Evolutionary conservation across 257 asterid species (phyloP).

Genomic region (Fraxinus excelsior): DNA sequence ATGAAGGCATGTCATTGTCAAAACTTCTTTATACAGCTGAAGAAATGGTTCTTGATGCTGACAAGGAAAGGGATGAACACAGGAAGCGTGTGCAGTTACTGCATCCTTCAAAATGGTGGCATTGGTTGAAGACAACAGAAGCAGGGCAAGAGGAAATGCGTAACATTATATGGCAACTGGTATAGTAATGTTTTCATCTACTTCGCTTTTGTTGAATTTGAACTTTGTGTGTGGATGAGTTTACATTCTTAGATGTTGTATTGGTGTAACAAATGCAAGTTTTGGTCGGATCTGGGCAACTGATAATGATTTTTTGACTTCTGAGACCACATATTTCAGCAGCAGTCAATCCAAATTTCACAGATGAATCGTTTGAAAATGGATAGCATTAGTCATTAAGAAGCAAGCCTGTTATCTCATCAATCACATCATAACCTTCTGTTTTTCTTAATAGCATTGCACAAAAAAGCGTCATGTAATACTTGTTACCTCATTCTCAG

Average conservation of each 20-base stretch:
- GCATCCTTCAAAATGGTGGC: constrained; percentile 99
- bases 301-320: no score
- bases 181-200: constrained; percentile 35
- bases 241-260: constrained; percentile 18
- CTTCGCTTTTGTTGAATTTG: constrained; percentile 2
- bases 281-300: not conserved
- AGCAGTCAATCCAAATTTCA: not conserved
- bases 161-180: constrained; percentile 84
- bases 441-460: not conserved
- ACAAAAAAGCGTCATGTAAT: constrained; percentile 25
- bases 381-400: not conserved
- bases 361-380: not conserved
- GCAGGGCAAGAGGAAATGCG: constrained; percentile 91
- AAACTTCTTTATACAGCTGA: constrained; percentile 88
- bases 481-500: constrained; percentile 45
- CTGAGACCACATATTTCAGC: not conserved
- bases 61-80: constrained; percentile 52
- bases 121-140: constrained; percentile 87
- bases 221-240: not conserved
- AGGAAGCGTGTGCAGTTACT: constrained; percentile 76
- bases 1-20: constrained; percentile 92
- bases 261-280: not conserved
- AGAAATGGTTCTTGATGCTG: constrained; percentile 57
- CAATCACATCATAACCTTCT: not conserved
- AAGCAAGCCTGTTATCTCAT: not conserved